Evolutionary conservation across 2,329 filamentous ascomycete species (phyloP).

Genomic region (Falciphora oryzae): DNA sequence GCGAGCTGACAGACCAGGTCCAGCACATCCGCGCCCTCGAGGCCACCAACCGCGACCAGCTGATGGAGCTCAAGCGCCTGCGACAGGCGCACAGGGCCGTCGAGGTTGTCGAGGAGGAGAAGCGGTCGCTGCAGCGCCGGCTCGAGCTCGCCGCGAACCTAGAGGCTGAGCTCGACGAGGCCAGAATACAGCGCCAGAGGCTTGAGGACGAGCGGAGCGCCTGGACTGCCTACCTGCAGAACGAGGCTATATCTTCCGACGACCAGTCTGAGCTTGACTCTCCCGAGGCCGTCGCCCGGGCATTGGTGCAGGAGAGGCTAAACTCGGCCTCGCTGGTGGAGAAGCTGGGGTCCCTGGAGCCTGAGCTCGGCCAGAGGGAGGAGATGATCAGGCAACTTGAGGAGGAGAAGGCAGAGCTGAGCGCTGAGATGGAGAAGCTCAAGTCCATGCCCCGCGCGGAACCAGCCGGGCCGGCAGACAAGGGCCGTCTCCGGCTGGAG

Average conservation of each 20-base stretch:
- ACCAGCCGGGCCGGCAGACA: conserved; percentile 40
- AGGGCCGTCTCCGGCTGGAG: conserved; percentile 70
- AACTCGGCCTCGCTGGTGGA: conserved; percentile 77
- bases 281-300: conserved; percentile 79
- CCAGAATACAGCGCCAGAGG: conserved; percentile 74
- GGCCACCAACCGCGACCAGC: conserved; percentile 71
- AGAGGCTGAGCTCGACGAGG: conserved; percentile 71
- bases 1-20: conserved; percentile 86
- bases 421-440: conserved; percentile 64
- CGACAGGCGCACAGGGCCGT: conserved; percentile 80
- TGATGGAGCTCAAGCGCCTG: conserved; percentile 72
- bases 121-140: conserved; percentile 72
- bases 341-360: conserved; percentile 69
- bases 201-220: conserved; percentile 82
- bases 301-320: conserved; percentile 75
- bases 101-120: conserved; percentile 93
- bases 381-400: conserved; percentile 67
- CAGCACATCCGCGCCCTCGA: conserved; percentile 85
- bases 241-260: conserved; percentile 51
- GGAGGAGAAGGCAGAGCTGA: conserved; percentile 59
- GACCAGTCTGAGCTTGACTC: conserved; percentile 73
- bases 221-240: conserved; percentile 82
- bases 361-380: conserved; percentile 72
- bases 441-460: conserved; percentile 40
- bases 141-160: conserved; percentile 69